Base-by-base conservation (phyloP, 2,329 filamentous ascomycete genomes). In the Cladorrhinum sp. region DNA sequence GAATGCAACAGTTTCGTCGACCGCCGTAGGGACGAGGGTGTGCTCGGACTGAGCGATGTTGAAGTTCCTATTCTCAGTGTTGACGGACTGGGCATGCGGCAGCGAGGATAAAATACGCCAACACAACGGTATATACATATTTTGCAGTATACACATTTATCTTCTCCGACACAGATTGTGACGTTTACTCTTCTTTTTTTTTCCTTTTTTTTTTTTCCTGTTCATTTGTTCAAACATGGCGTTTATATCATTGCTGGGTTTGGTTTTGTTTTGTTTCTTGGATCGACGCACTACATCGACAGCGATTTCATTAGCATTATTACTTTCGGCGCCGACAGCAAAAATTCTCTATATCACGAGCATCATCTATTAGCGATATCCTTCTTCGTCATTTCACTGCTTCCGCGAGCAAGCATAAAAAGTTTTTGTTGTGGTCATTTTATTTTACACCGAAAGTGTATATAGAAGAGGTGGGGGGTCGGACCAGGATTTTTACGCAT, bases 1-100 rank as follows among this genome's bases (percentile, higher is more conserved):
- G 91, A 95, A 72, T 91, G 87, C 76, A 91, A 93, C 74, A 90
- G 86, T 69, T 95, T 93, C 73, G 85, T 92, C 29, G 90, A 93
- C 61, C 81, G 90, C 50, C 82, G 91, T 58, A 86, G 86, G 55
- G 85, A 86, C 51, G 91, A 95, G 71, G 90, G 90, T 50, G 84
- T 92, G 9, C 80, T 84, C 1, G 78, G 78, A 0, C 82, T 91
- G 62, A 79, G 77, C 65, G 85, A 87, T 49, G 85, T 93, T 48
- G 90, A 93, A 73, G 86, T 88, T 48, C 87, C 87, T 2, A 79
- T 77, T 5, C 75, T 90, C 22, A 82, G 83, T 1, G 83, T 89
- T 5, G 87, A 90, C 65, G 82, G 85, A 2, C 84, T 89, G 66
- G 68, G 66, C 6, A 51, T 69, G 56, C 55, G 65, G 10, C 60